phyloP scores from a whole-genome alignment of 352 stramenopile genomes.

The Pythium plurisporium region DNA sequence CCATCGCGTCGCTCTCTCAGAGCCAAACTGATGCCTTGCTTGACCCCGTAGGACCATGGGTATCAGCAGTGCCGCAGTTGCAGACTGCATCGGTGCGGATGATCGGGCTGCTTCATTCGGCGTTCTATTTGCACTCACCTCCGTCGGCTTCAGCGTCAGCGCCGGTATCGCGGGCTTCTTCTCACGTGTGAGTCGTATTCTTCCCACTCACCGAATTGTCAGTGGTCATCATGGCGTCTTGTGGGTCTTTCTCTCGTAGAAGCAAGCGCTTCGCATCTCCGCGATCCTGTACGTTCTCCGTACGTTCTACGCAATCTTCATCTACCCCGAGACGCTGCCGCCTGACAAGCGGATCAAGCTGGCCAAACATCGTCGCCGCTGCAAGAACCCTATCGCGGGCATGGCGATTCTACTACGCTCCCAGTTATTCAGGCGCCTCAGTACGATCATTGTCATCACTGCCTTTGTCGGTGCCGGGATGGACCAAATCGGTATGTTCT shows the following conservation, averaged over 20 bases:
- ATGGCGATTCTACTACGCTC: slow-evolving; percentile 69
- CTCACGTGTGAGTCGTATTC: slow-evolving; percentile 29
- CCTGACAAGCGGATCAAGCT: slow-evolving; percentile 29
- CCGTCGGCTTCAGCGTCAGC: slow-evolving; percentile 51
- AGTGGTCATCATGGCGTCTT: background rate
- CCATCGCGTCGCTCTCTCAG: background rate
- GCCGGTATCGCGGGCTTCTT: slow-evolving; percentile 53
- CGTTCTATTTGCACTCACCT: slow-evolving; percentile 45
- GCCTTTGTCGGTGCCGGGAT: slow-evolving; percentile 56
- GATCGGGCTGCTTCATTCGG: slow-evolving; percentile 56
- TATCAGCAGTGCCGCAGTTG: slow-evolving; percentile 52
- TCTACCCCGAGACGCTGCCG: slow-evolving; percentile 59
- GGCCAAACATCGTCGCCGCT: slow-evolving; percentile 26
- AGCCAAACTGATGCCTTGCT: background rate
- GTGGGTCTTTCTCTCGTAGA: slow-evolving; percentile 18
- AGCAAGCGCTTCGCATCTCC: slow-evolving; percentile 44
- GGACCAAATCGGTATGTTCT: slow-evolving; percentile 66
- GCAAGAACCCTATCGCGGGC: slow-evolving; percentile 53
- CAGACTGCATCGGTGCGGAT: slow-evolving; percentile 51
- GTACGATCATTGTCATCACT: slow-evolving; percentile 60
- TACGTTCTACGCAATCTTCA: slow-evolving; percentile 46
- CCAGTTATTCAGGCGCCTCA: slow-evolving; percentile 59
- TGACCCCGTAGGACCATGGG: slow-evolving; percentile 35
- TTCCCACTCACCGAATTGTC: background rate
- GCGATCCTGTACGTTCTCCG: slow-evolving; percentile 42